Evolutionary conservation across 345 rosid species (phyloP).

Genomic region (Aquilaria malaccensis): DNA sequence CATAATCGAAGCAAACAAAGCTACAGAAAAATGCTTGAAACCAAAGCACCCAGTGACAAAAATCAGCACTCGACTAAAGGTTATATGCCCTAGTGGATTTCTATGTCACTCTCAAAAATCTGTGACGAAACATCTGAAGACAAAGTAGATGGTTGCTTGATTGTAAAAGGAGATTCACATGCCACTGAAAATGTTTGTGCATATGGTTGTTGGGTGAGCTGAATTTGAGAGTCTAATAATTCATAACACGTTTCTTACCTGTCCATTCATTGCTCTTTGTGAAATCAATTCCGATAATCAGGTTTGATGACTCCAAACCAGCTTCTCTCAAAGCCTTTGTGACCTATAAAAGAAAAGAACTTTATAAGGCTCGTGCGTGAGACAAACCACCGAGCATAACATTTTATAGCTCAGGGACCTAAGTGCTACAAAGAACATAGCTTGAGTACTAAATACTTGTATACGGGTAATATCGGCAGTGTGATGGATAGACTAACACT

Average conservation of each 20-base stretch:
- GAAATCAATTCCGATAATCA: conserved; percentile 81
- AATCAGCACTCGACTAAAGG: not conserved
- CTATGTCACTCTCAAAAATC: not conserved
- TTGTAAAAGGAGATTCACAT: too few species aligned
- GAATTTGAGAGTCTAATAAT: not conserved
- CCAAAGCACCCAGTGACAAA: not conserved
- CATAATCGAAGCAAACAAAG: not conserved
- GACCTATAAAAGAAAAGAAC: conserved; percentile 28
- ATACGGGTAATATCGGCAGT: too few species aligned
- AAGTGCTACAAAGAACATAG: too few species aligned
- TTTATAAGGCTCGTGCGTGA: not conserved
- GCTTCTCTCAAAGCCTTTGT: conserved; percentile 57
- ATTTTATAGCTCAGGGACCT: not conserved
- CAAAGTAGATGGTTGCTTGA: not conserved
- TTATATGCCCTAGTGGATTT: not conserved
- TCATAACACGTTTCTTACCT: conserved; percentile 25
- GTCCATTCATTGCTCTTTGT: conserved; percentile 95
- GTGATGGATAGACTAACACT: too few species aligned
- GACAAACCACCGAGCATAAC: not conserved
- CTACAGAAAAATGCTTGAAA: not conserved
- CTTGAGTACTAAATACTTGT: too few species aligned
- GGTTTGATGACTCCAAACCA: conserved; percentile 88
- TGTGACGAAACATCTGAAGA: not conserved
- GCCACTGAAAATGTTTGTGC: too few species aligned
- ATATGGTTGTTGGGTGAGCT: not conserved